Base-by-base conservation (phyloP, 2,329 filamentous ascomycete species). In the Colletotrichum echinochloae region DNA sequence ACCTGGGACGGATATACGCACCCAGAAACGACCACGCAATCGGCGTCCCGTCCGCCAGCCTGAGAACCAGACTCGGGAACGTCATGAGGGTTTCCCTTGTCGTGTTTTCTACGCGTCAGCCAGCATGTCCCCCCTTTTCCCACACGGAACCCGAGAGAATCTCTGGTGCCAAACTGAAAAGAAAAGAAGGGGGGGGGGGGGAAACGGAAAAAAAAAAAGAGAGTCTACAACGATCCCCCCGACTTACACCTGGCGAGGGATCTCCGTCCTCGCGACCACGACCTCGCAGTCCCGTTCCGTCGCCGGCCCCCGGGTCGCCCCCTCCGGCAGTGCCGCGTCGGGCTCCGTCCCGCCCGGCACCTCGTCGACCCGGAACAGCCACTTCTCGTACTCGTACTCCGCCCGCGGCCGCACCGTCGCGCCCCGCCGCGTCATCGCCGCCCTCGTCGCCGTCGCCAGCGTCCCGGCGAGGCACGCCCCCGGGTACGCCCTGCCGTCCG, bases 21-120 rank as follows among this genome's bases (percentile, higher is more conserved):
- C 85, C 84, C 5, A 89, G 76, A 60, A 93, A 92, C 0, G 86
- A 87, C 91, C 91, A 94, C 0, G 90, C 88, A 6, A 93, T 80
- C 0, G 86, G 84, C 1, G 80, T 84, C 1, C 82, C 83, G 23
- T 86, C 82, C 1, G 78, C 75, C 0, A 82, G 76, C 62, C 85
- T 84, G 26, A 90, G 79, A 1, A 83, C 81, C 46, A 83, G 77
- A 71, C 82, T 88, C 2, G 86, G 86, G 51, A 87, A 80, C 28
- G 77, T 76, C 68, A 80, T 74, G 33, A 87, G 77, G 16, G 80
- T 86, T 12, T 82, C 78, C 72, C 83, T 85, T 41, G n/a, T n/a
- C n/a, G n/a, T n/a, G n/a, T 39, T 20, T n/a, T 16, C 37, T 23
- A n/a, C 2, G 44, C 56, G 35, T 70, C 30, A 71, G 65, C 23